Base-by-base conservation (phyloP, 441 rosid species). In the Gossypium gossypioides region DNA sequence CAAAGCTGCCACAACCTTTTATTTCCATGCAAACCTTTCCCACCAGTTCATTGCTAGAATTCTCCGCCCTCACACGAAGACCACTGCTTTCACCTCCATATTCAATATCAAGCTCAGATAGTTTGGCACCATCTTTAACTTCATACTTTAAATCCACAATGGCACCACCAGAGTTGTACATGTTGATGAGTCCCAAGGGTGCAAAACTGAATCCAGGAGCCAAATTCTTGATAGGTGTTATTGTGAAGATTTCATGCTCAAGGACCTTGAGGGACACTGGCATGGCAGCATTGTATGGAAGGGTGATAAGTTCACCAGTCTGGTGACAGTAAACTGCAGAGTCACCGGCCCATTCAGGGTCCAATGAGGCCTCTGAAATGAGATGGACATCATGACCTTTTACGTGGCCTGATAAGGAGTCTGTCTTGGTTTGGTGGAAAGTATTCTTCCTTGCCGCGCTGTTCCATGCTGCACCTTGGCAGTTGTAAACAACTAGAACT, bases 401-500 rank as follows among this genome's bases (percentile, higher is more conserved):
- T 22, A 90, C 40, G 4, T 76, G 75, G 52, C 96, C 91, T 0
- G 91, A 83, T 69, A 92, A 21, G 50, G 87, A 74, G 2, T 81
- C 92, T 0, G 77, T 73, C 44, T 63, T 76, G 6, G 91, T 87
- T 72, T 84, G 72, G 69, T 94, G 97, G 82, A 87, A 88, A 3
- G 86, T 81, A 76, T 88, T 94, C 87, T 90, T 92, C 65, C 87
- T 89, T 34, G 87, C 89, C 7, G 78, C 50, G 18, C 69, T 79
- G 79, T 84, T 89, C 97, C 96, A 94, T 25, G 97, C 99, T 27
- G 99, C 99, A 64, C 99, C 99, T 87, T 94, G 99, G 78, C 97
- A 94, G 52, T 91, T 94, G 82, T 90, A 94, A 8, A 90, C 84
- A 10, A 97, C 97, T 5, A 94, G 71, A 0, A 94, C 91, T 24